Base-by-base conservation (phyloP, 768 basidiomycete species). In the Pisolithus tinctorius region DNA sequence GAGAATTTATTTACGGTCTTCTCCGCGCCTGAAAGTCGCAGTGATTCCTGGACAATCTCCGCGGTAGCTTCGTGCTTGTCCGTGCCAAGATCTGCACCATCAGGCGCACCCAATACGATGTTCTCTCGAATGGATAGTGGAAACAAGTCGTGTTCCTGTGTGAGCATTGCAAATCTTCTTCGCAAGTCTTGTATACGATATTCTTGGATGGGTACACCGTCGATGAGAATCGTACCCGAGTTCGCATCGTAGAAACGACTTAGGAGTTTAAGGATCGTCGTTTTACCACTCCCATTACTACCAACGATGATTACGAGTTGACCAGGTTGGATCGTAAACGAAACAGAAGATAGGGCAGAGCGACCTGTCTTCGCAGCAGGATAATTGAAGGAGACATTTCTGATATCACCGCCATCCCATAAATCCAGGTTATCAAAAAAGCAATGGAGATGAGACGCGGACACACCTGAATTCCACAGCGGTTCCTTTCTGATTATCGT, bases 331-430 rank as follows among this genome's bases (percentile, higher is more conserved):
- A 71, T 63, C 10, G 57, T 57, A 45, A 71, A 68, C 4, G 62
- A 63, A 3, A 68, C 58, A n/a, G 56, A 20, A 45, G 56, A 47
- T 51, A 69, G 52, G 23, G 64, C 67, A 0, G 53, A 29, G 10
- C 49, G 57, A 23, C 59, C 52, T 14, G 61, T 52, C 16, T 58
- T 55, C 47, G 65, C 66, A 20, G 70, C 74, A 0, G 80, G 80
- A 55, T 84, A 84, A 9, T 66, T 60, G 52, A 84, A 84, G 0
- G 67, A 66, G 0, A 83, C 71, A 46, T 81, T 59, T 17, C 82
- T 83, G 6, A 25, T 25, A 14, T 7, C 4, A 31, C 31, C 6
- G 9, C 30, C 30, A 9, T 10, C 30, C 30, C 30, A 10, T 10
- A 31, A 31, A 31, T 31, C 30, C 20, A 20, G 20, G 10, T 31